Evolutionary conservation across 192 early-diverging fungal genomes (phyloP).

Genomic region (Allomyces macrogynus): DNA sequence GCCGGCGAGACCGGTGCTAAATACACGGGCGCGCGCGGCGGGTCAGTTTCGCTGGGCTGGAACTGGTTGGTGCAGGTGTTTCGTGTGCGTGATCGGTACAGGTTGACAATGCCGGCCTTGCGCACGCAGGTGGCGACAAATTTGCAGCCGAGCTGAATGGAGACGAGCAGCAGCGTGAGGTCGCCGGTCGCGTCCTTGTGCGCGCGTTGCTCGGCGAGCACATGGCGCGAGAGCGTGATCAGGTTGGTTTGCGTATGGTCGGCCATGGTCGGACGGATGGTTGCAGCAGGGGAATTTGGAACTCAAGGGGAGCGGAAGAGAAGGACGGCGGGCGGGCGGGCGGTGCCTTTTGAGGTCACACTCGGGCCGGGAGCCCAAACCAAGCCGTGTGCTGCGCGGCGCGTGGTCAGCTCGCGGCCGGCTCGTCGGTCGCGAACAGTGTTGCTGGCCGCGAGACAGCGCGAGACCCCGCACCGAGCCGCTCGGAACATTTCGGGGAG

Average conservation of each 20-base stretch:
- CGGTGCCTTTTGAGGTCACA: not conserved
- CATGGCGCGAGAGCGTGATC: slow-evolving; percentile 79
- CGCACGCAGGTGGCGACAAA: slow-evolving; percentile 92
- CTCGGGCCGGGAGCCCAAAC: too few relatives aligned
- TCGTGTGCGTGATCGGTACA: slow-evolving; percentile 28
- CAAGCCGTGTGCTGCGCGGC: too few relatives aligned
- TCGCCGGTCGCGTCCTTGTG: slow-evolving; percentile 79
- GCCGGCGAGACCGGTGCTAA: slow-evolving; percentile 67
- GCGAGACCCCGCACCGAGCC: too few relatives aligned
- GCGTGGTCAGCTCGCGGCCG: not conserved
- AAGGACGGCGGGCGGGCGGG: not conserved
- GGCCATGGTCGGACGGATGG: slow-evolving; percentile 16
- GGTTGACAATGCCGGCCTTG: slow-evolving; percentile 86
- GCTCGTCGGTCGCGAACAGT: not conserved
- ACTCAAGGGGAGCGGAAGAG: not conserved
- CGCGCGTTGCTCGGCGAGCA: slow-evolving; percentile 73
- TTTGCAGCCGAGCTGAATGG: slow-evolving; percentile 87
- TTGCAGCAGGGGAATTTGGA: not conserved
- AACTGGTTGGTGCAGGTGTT: too few relatives aligned
- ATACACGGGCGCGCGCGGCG: not conserved
- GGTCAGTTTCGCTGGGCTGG: too few relatives aligned
- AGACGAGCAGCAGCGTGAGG: slow-evolving; percentile 68
- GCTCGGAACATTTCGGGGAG: too few relatives aligned
- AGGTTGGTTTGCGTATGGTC: slow-evolving; percentile 66
- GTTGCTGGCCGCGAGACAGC: not conserved